These are phyloP conservation scores for Drechmeria coniospora DNA, from an alignment of 2,329 filamentous ascomycete species.

Conservation along the genomic window DNA sequence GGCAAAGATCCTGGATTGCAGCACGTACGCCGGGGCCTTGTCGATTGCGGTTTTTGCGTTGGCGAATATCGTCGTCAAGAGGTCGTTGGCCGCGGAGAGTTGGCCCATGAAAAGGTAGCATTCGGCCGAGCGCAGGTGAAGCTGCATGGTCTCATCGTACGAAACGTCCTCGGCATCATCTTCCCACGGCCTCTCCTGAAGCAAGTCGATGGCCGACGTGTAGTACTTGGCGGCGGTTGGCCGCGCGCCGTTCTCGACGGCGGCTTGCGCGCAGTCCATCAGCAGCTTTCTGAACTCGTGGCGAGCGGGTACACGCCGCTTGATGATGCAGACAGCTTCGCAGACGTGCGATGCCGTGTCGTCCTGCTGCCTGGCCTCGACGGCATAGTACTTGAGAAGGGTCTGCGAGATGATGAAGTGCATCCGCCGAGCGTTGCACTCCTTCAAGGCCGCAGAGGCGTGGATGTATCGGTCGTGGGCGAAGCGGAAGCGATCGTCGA, in stretches of 20 bases:
- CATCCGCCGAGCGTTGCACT: conserved; percentile 63
- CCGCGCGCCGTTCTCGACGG: conserved; percentile 68
- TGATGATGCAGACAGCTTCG: conserved; percentile 61
- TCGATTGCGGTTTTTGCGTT: conserved; percentile 60
- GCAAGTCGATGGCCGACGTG: conserved; percentile 56
- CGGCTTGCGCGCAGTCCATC: conserved; percentile 61
- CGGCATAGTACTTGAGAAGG: conserved; percentile 54
- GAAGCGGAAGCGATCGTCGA: conserved; percentile 78
- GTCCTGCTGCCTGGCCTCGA: conserved; percentile 50
- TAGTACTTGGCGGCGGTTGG: conserved; percentile 75
- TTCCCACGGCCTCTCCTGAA: conserved; percentile 68
- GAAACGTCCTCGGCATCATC: conserved; percentile 54
- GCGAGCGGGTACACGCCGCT: conserved; percentile 42
- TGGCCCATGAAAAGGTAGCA: conserved; percentile 69
- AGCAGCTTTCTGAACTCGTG: conserved; percentile 59
- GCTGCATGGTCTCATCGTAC: conserved; percentile 72
- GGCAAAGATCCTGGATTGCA: conserved; percentile 65
- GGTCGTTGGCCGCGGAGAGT: conserved; percentile 46
- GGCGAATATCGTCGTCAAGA: conserved; percentile 55
- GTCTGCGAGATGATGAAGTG: conserved; percentile 79
- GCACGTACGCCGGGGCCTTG: conserved; percentile 69
- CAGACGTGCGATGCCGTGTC: conserved; percentile 70
- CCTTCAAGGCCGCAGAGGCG: conserved; percentile 53
- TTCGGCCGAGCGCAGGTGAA: conserved; percentile 68
- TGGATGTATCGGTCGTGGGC: conserved; percentile 77